These are phyloP conservation scores for Apophysomyces ossiformis DNA, from an alignment of 371 early-diverging fungal genomes.

Conservation along the genomic window DNA sequence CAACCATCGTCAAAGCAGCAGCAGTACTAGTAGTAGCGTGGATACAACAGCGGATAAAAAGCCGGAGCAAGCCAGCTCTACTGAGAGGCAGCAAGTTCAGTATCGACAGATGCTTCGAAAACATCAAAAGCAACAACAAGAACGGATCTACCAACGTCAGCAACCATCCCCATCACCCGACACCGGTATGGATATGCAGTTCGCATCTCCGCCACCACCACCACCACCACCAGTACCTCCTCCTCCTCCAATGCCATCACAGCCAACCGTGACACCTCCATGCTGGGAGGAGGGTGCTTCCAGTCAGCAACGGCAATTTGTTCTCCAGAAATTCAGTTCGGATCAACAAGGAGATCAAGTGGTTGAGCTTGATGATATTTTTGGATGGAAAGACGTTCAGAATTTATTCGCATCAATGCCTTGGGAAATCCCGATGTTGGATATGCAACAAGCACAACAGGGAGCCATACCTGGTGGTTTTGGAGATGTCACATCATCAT, in stretches of 20 bases:
- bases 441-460: neutral
- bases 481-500: neutral
- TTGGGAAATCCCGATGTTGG: neutral
- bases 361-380: conserved; percentile 48
- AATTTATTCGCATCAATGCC: neutral
- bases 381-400: conserved; percentile 23
- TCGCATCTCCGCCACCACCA: conserved; percentile 9
- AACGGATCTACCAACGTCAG: conserved; percentile 2
- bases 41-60: neutral
- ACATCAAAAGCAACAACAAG: conserved; percentile 12
- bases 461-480: neutral
- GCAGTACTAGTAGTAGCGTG: neutral
- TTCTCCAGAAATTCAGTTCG: conserved; percentile 49
- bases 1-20: conserved; percentile 3
- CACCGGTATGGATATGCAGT: neutral
- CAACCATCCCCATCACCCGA: neutral
- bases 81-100: conserved; percentile 2
- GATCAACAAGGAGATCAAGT: conserved; percentile 53
- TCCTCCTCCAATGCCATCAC: neutral
- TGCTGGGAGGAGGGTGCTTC: conserved; percentile 2
- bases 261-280: conserved; percentile 1
- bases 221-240: conserved; percentile 1
- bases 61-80: neutral
- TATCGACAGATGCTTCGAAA: conserved; percentile 11
- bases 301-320: conserved; percentile 22